Base-by-base conservation (phyloP, 306 rosid species). In the Cicer judaicum region DNA sequence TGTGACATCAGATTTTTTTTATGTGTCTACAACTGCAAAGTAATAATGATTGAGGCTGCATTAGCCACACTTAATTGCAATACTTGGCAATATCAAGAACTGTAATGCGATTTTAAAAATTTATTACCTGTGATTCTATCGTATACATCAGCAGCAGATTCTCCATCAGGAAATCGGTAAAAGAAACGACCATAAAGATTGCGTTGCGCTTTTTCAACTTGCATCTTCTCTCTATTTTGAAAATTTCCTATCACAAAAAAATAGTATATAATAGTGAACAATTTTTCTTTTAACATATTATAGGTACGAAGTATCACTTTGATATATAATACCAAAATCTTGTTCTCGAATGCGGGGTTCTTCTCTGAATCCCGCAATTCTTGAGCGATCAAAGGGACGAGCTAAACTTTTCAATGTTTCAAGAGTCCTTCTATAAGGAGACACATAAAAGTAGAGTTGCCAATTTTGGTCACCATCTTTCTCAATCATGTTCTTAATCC, bases 111-210 rank as follows among this genome's bases (percentile, higher is more conserved):
- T 48, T 48, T 6, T 13, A 7, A 13, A 48, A 48, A 48, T 1
- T 2, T 24, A 43, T 11, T 65, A 91, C 98, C 96, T 54, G 97
- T 91, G 70, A 93, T 89, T 83, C 98, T 89, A 14, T 93, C 98
- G 42, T 93, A 93, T 59, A 93, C 98, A 84, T 93, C 98, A 9
- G 97, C 97, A 1, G 98, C 97, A 1, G 97, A 93, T 83, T 93
- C 97, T 18, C 97, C 98, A 47, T 93, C 56, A 0, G 98, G 96
- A 81, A 93, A 93, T 39, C 98, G 87, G 52, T 87, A 93, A 80
- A 93, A 93, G 90, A 93, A 93, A 11, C 97, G 88, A n/a, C 98
- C 98, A 66, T 91, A 93, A 36, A 68, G 86, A 75, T 73, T 34
- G 10, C 98, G 87, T 12, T 77, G 53, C 1, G 68, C 84, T 48